phyloP scores from a whole-genome alignment of 768 basidiomycete species.

The Cubamyces sp. region DNA sequence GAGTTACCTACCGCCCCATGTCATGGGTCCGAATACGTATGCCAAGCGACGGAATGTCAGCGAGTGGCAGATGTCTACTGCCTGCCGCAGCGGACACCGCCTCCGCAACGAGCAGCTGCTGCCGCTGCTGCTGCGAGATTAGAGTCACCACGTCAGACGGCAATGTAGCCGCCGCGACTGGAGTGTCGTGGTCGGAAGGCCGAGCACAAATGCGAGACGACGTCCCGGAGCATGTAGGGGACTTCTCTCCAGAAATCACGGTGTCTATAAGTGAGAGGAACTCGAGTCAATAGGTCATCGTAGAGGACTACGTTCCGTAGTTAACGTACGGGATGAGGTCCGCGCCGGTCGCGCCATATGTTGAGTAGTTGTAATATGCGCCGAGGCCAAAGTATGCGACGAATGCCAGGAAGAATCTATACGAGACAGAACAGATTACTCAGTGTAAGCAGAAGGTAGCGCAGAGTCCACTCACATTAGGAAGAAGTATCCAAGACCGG shows the following conservation, averaged over 20 bases:
- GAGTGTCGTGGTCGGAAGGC: conserved; percentile 68
- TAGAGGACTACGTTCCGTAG: conserved; percentile 12
- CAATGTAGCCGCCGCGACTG: conserved; percentile 73
- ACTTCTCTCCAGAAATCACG: conserved; percentile 92
- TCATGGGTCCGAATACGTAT: no score
- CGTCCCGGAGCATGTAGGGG: conserved; percentile 82
- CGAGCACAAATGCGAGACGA: conserved; percentile 76
- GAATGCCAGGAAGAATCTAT: conserved; percentile 67
- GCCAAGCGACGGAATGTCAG: no score
- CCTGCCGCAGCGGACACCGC: conserved; percentile 57
- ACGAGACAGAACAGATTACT: neutral
- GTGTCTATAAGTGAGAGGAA: conserved; percentile 52
- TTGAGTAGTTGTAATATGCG: conserved; percentile 87
- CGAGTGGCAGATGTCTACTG: conserved; percentile 37
- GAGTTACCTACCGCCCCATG: neutral
- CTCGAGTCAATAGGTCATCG: conserved; percentile 9
- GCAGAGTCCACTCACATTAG: conserved; percentile 59
- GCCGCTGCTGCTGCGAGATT: no score
- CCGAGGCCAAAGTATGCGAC: conserved; percentile 75
- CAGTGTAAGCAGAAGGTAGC: neutral
- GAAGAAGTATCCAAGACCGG: conserved; percentile 89
- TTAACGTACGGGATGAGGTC: conserved; percentile 84
- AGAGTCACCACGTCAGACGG: conserved; percentile 51
- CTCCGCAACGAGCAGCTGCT: conserved; percentile 41
- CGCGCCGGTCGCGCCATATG: conserved; percentile 80